Conservation (phyloP, 78 protist species). For the Tieghemostelium lacteum region DNA sequence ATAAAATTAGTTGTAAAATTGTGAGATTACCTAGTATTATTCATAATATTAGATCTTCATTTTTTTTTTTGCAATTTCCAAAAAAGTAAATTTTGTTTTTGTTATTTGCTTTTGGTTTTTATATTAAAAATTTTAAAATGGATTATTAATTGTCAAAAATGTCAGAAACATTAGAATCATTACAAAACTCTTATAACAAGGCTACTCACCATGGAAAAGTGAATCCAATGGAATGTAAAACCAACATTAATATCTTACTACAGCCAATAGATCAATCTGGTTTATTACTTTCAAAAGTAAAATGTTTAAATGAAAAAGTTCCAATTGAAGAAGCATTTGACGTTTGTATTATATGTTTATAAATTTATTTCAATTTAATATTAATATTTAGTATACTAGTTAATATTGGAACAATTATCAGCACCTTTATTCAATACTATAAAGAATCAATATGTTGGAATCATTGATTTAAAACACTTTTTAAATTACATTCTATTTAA, state of each 20-base stretch:
- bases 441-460: slow-evolving; percentile 32
- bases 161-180: no score
- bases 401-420: slow-evolving; percentile 21
- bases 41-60: no score
- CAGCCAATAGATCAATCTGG: slow-evolving; percentile 29
- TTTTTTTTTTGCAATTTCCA: no score
- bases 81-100: no score
- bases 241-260: no score
- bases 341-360: background rate
- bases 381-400: background rate
- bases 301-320: slow-evolving; percentile 1
- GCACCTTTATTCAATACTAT: slow-evolving; percentile 48
- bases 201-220: no score
- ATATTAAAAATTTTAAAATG: no score
- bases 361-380: background rate
- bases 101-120: no score
- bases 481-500: slow-evolving; percentile 50
- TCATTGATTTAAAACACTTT: slow-evolving; percentile 52
- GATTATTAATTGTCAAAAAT: background rate
- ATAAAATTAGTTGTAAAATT: no score
- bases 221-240: no score
- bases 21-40: no score
- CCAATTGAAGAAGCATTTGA: slow-evolving; percentile 54
- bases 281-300: background rate
- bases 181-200: no score